Conservation (phyloP, 805 yeast genomes). For the Saccharomycopsis sp. region DNA sequence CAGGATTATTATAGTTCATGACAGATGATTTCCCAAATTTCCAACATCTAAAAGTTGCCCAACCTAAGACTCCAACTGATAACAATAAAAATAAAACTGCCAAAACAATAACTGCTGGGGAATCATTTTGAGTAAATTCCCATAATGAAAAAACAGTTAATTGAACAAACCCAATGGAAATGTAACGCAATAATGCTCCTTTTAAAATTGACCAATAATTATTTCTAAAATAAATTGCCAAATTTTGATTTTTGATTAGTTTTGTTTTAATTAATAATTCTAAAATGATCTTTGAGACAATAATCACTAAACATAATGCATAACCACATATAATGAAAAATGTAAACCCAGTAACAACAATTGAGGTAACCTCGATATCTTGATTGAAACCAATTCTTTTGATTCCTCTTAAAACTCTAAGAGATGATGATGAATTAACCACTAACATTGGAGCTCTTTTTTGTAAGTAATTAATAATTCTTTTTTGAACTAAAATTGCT, state of each 20-base stretch:
- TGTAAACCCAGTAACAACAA: constrained; percentile 81
- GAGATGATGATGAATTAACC: constrained; percentile 41
- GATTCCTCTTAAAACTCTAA: constrained; percentile 76
- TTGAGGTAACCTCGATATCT: constrained; percentile 70
- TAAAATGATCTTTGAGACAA: constrained; percentile 40
- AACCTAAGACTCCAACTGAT: constrained; percentile 47
- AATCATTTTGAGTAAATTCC: constrained; percentile 76
- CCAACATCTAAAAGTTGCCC: constrained; percentile 57
- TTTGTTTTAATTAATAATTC: constrained; percentile 37
- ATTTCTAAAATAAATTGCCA: constrained; percentile 38
- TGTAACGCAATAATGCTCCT: constrained; percentile 70
- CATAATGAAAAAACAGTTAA: constrained; percentile 68
- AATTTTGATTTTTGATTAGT: constrained; percentile 36
- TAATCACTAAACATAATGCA: constrained; percentile 51
- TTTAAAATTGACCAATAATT: constrained; percentile 55
- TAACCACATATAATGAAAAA: constrained; percentile 73
- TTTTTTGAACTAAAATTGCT: constrained; percentile 64
- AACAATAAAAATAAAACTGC: constrained; percentile 63
- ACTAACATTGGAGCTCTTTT: constrained; percentile 30
- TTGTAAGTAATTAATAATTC: constrained; percentile 28
- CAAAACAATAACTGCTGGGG: constrained; percentile 79
- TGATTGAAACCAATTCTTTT: constrained; percentile 72
- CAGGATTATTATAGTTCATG: constrained; percentile 61
- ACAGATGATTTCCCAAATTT: constrained; percentile 55
- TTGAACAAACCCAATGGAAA: constrained; percentile 80